These are phyloP conservation scores for Fusarium lyarnte DNA, from an alignment of 2,329 filamentous ascomycete species.

Conservation along the genomic window DNA sequence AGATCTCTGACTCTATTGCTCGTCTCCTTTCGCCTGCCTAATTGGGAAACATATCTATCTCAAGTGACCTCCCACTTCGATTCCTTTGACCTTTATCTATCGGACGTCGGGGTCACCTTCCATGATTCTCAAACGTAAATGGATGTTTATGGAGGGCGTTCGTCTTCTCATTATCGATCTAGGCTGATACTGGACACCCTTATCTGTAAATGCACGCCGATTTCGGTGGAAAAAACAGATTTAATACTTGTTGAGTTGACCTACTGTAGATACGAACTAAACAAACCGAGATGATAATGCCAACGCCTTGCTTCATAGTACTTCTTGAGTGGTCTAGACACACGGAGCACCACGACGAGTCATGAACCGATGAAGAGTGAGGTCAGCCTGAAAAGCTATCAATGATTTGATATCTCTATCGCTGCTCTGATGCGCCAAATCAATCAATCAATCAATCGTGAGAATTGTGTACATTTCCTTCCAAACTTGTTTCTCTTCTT, in stretches of 20 bases:
- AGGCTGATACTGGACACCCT: not conserved
- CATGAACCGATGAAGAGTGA: not conserved
- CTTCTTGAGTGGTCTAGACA: constrained; percentile 5
- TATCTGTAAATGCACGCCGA: constrained; percentile 3
- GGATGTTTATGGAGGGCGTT: constrained; percentile 5
- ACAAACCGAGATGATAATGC: constrained; percentile 20
- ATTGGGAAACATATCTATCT: constrained; percentile 22
- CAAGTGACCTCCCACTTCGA: constrained; percentile 4
- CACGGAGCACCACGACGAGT: not conserved
- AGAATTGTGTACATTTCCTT: constrained; percentile 35
- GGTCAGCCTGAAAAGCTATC: constrained; percentile 24
- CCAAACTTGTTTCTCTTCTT: constrained; percentile 16
- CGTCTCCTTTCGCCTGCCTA: constrained; percentile 36
- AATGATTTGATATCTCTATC: constrained; percentile 26
- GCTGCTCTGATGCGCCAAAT: constrained; percentile 32
- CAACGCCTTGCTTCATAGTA: constrained; percentile 26
- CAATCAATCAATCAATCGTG: constrained; percentile 22
- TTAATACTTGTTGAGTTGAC: not conserved
- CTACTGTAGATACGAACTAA: not conserved
- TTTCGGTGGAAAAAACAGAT: constrained; percentile 1
- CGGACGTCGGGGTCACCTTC: constrained; percentile 7
- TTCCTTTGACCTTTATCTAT: not conserved
- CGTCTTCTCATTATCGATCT: not conserved
- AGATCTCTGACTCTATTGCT: not conserved
- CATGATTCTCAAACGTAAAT: not conserved